Conservation (phyloP, 257 asterid genomes). For the Capsicum pubescens region DNA sequence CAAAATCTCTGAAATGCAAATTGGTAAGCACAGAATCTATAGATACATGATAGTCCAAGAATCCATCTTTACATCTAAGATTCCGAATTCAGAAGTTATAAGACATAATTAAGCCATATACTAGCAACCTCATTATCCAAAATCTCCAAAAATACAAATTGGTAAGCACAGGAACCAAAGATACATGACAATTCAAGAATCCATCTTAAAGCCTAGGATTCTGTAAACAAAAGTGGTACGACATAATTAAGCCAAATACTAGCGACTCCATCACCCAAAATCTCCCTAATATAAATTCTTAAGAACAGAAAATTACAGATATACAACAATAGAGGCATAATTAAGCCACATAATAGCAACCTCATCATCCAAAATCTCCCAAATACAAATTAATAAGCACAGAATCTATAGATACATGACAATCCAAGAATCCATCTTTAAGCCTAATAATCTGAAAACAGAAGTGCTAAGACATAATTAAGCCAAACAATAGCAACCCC, state of each 20-base stretch:
- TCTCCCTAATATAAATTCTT: background rate
- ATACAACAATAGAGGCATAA: background rate
- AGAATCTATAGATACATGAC: background rate
- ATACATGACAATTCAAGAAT: background rate
- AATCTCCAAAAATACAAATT: background rate
- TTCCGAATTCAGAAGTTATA: background rate
- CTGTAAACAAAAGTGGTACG: background rate
- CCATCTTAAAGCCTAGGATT: background rate
- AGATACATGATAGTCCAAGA: conserved; percentile 7
- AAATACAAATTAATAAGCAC: background rate
- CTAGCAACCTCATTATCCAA: background rate
- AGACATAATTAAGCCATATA: background rate
- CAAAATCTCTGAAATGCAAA: background rate
- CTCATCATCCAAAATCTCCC: background rate
- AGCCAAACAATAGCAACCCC: background rate
- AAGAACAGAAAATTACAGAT: background rate
- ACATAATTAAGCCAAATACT: background rate
- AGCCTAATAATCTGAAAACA: background rate
- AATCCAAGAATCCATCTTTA: background rate
- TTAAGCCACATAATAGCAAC: background rate
- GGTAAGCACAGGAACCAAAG: background rate
- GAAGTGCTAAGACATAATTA: background rate
- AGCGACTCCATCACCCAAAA: background rate
- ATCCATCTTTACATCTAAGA: background rate
- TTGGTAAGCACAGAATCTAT: background rate